Percentiles rank a stretch among this genome's conserved stretches.
phyloP scores from a whole-genome alignment of 2,329 filamentous ascomycete species.

The Simplicillium aogashimaense region DNA sequence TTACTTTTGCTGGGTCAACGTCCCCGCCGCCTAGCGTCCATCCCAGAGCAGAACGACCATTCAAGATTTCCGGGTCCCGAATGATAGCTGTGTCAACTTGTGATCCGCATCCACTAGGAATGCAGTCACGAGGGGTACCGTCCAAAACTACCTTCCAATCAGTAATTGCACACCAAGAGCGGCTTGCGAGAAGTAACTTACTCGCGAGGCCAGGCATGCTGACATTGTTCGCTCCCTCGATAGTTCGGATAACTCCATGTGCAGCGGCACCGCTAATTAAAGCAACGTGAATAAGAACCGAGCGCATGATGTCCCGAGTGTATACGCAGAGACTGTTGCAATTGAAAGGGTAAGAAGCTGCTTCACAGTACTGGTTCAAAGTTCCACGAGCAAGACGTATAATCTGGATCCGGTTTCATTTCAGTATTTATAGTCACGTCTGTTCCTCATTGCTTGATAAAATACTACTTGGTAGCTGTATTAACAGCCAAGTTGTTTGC shows the following conservation, averaged over 20 bases:
- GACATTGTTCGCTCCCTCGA: conserved; percentile 46
- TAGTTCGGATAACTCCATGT: conserved; percentile 42
- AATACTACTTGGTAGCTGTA: too few relatives aligned
- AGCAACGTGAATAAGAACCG: background rate
- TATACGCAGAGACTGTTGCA: too few relatives aligned
- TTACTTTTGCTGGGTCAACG: conserved; percentile 40
- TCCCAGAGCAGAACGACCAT: conserved; percentile 44
- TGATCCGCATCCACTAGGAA: conserved; percentile 42
- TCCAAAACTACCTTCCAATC: conserved; percentile 32
- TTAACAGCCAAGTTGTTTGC: too few relatives aligned
- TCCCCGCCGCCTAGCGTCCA: conserved; percentile 44
- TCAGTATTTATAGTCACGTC: too few relatives aligned
- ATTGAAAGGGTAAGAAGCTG: too few relatives aligned
- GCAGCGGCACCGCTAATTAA: conserved; percentile 14
- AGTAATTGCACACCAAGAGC: background rate
- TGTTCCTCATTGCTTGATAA: too few relatives aligned
- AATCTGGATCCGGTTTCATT: too few relatives aligned
- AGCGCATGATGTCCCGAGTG: conserved; percentile 7
- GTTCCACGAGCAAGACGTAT: too few relatives aligned
- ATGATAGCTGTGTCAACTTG: conserved; percentile 56
- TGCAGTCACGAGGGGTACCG: conserved; percentile 53
- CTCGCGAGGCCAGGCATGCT: conserved; percentile 41
- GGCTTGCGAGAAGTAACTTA: background rate
- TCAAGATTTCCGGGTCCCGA: conserved; percentile 42
- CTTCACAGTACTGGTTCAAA: too few relatives aligned